These are phyloP conservation scores for Avena sativa DNA, from an alignment of 176 grass and related monocot species.

Conservation along the genomic window DNA sequence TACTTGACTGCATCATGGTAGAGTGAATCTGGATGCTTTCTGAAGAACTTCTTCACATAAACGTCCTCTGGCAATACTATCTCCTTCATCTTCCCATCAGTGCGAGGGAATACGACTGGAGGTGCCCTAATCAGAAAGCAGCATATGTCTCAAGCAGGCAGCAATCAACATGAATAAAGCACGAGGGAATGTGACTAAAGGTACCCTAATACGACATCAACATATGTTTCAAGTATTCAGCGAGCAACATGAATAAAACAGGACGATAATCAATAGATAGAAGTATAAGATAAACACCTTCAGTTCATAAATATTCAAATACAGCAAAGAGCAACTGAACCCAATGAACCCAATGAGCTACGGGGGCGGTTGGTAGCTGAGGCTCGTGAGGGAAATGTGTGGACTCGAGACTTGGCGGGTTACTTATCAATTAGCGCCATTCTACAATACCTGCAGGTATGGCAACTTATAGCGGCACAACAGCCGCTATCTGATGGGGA, in stretches of 20 bases:
- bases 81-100: conserved; percentile 62
- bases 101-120: conserved; percentile 68
- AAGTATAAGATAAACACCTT: background rate
- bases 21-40: conserved; percentile 68
- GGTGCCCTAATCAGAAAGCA: conserved; percentile 58
- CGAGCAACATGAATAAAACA: background rate
- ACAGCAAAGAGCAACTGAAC: background rate
- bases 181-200: conserved; percentile 61
- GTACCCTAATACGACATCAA: conserved; percentile 47
- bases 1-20: conserved; percentile 87
- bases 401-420: no score
- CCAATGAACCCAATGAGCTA: background rate
- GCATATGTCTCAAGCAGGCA: background rate
- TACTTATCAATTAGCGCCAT: no score
- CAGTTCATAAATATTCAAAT: background rate
- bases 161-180: background rate
- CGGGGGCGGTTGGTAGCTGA: no score
- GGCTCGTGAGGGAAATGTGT: no score
- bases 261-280: background rate
- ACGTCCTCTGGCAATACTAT: conserved; percentile 72
- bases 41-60: conserved; percentile 72
- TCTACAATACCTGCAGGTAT: no score
- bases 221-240: background rate
- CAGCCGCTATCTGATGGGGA: no score
- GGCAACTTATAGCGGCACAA: no score